Evolutionary conservation across 352 stramenopile genomes (phyloP).

Genomic region (Pythium dissotocum): DNA sequence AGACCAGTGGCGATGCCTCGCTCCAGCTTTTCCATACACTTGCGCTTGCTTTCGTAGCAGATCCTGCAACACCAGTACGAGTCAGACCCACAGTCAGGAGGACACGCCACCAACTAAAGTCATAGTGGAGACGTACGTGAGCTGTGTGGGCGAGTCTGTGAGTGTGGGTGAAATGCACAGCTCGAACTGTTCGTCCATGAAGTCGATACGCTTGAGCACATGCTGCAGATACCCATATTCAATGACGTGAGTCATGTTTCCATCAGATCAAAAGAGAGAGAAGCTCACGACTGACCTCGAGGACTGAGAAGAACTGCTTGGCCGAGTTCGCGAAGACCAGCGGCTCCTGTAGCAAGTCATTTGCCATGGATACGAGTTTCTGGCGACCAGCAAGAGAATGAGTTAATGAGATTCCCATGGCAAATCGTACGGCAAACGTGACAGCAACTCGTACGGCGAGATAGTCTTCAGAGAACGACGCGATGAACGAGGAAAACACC

Average conservation of each 20-base stretch:
- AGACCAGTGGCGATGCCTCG: slow-evolving; percentile 44
- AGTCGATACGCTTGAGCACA: slow-evolving; percentile 58
- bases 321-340: slow-evolving; percentile 59
- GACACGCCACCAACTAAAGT: no score
- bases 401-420: no score
- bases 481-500: slow-evolving; percentile 59
- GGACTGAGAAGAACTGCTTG: slow-evolving; percentile 63
- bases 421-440: no score
- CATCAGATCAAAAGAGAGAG: no score
- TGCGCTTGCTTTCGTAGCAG: slow-evolving; percentile 75
- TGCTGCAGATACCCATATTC: slow-evolving; percentile 29
- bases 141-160: slow-evolving; percentile 58
- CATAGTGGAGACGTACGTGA: slow-evolving; percentile 61
- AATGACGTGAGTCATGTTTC: background rate
- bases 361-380: slow-evolving; percentile 56
- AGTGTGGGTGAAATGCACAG: slow-evolving; percentile 38
- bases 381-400: slow-evolving; percentile 29
- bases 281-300: slow-evolving; percentile 42
- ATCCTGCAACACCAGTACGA: slow-evolving; percentile 59
- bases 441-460: slow-evolving; percentile 40
- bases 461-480: slow-evolving; percentile 66
- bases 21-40: slow-evolving; percentile 69
- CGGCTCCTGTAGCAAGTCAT: slow-evolving; percentile 68
- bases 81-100: background rate
- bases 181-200: slow-evolving; percentile 68